Evolutionary conservation across 805 yeast species (phyloP).

Genomic region (Lachancea nothofagi): DNA sequence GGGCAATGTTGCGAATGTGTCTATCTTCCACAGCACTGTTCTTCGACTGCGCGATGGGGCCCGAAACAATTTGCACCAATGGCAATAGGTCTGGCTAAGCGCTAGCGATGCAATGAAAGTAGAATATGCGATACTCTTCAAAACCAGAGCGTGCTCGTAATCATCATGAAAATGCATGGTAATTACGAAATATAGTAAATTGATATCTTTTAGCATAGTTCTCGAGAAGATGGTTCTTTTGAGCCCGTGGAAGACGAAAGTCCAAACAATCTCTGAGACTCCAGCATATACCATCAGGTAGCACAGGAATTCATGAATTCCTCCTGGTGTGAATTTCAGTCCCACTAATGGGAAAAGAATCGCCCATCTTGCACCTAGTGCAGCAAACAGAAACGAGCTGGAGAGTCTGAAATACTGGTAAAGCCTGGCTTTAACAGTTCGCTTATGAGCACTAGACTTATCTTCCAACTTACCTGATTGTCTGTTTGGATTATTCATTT

Average conservation of each 20-base stretch:
- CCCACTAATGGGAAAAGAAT: slow-evolving; percentile 62
- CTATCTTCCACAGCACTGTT: slow-evolving; percentile 18
- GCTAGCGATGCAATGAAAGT: slow-evolving; percentile 25
- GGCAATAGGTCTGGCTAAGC: slow-evolving; percentile 25
- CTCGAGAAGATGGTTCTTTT: slow-evolving; percentile 14
- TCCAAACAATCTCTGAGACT: slow-evolving; percentile 23
- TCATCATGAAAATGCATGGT: slow-evolving; percentile 30
- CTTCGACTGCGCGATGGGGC: slow-evolving; percentile 7
- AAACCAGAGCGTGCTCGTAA: slow-evolving; percentile 29
- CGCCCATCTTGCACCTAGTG: slow-evolving; percentile 40
- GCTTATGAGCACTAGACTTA: neutral
- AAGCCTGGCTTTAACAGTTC: slow-evolving; percentile 7
- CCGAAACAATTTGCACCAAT: slow-evolving; percentile 28
- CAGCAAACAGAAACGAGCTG: slow-evolving; percentile 21
- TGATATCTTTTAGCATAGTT: slow-evolving; percentile 24
- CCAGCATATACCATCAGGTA: slow-evolving; percentile 21
- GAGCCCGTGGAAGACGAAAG: slow-evolving; percentile 21
- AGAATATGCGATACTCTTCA: slow-evolving; percentile 30
- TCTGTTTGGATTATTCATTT: too few species aligned
- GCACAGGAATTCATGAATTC: slow-evolving; percentile 59
- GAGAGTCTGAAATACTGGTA: slow-evolving; percentile 30
- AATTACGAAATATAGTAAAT: slow-evolving; percentile 26
- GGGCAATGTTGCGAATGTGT: slow-evolving; percentile 22
- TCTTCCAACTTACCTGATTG: neutral
- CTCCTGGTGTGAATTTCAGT: slow-evolving; percentile 58